These are phyloP conservation scores for Taphrina wiesneri DNA, from an alignment of 1,139 yeast genomes.

Conservation along the genomic window DNA sequence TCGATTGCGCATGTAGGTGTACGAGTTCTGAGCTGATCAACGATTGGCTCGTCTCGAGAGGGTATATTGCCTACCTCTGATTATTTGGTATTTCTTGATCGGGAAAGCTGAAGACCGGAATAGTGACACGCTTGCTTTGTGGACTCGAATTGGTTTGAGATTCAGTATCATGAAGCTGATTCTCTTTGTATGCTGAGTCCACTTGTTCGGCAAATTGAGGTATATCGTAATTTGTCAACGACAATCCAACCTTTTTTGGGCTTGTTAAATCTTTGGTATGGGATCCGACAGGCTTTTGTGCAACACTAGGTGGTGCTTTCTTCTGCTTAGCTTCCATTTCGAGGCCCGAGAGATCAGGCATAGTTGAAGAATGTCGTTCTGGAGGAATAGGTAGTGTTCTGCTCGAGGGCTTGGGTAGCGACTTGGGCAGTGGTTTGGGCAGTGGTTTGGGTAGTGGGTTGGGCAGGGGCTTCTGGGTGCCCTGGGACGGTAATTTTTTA, in stretches of 20 bases:
- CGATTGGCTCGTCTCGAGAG: background rate
- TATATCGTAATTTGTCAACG: background rate
- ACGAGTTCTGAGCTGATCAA: background rate
- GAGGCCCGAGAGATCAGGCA: background rate
- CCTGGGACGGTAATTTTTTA: background rate
- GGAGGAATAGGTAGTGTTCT: background rate
- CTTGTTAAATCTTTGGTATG: background rate
- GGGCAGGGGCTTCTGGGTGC: background rate
- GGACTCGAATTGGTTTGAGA: background rate
- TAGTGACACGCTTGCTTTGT: background rate
- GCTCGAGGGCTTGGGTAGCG: background rate
- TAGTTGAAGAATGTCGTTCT: background rate
- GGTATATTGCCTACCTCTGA: background rate
- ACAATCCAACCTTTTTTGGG: background rate
- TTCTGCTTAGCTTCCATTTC: background rate
- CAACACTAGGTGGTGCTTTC: background rate
- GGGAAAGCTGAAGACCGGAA: slow-evolving; percentile 1
- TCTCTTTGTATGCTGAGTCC: background rate
- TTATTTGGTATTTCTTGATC: background rate
- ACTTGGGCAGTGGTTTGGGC: background rate
- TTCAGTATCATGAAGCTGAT: background rate
- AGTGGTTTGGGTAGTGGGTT: background rate
- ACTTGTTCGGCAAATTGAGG: background rate
- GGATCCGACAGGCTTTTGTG: background rate
- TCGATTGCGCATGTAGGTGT: background rate